Base-by-base conservation (phyloP, 176 grass and related monocot species). In the Neostapfia colusana region DNA sequence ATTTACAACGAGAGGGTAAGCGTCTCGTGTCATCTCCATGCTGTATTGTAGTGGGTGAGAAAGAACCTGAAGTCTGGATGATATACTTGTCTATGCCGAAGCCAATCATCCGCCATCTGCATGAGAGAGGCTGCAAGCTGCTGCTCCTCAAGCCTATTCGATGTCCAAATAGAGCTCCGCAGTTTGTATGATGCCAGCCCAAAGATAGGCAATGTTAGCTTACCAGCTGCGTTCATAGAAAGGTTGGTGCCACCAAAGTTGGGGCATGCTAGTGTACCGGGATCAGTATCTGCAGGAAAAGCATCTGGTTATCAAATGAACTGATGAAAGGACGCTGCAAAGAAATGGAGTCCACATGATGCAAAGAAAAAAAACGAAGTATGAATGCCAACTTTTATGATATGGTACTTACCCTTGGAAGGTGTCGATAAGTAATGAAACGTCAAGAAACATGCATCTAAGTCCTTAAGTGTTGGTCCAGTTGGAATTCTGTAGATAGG, bases 401-500 rank as follows among this genome's bases (percentile, higher is more conserved):
- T 4, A 66, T 74, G 14, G 65, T 80, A 69, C 70, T 73, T 89
- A 93, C 86, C 48, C 75, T 70, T 84, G 66, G 74, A 81, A 86
- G 79, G 86, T 68, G 88, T 85, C 8, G 90, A 79, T 20, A 97
- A 55, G 51, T 46, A 81, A 81, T 93, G 94, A 78, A 87, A 97
- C 65, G 94, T 97, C 80, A 97, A 89, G 67, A 97, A 97, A 82
- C 94, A 97, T 49, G 94, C 90, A 69, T 93, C 88, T 36, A 97
- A 79, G 56, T 97, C 94, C 81, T 87, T 97, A 39, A 97, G 81
- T 58, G 90, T 97, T 72, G 94, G 94, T 70, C 94, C 94, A 44
- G 88, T 93, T 9, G 94, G 94, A 40, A 97, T 97, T 84, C 90
- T 82, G 67, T 97, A 97, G 71, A 97, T 97, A 16, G 94, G 94